A percentile compares a stretch with the other conserved stretches of the same genome.
Conservation (phyloP, 1,284 basidiomycete species). For the Sanghuangporus sanghuang region DNA sequence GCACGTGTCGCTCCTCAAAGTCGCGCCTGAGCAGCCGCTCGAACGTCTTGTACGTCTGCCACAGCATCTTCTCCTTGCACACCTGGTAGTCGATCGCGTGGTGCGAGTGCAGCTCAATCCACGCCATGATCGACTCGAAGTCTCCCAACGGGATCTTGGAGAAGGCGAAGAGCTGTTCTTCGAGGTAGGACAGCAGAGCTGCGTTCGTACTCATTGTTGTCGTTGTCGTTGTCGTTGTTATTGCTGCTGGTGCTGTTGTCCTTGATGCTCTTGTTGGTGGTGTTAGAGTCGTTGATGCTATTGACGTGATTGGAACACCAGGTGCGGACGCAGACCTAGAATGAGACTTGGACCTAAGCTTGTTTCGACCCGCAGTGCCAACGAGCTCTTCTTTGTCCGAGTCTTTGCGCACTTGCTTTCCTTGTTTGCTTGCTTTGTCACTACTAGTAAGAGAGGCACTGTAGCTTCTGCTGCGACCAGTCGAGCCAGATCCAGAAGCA, state of each 20-base stretch:
- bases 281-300: background rate
- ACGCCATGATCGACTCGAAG: constrained; percentile 14
- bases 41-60: constrained; percentile 15
- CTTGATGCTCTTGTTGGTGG: background rate
- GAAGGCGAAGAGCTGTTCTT: constrained; percentile 13
- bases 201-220: background rate
- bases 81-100: constrained; percentile 3
- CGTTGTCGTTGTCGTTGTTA: background rate
- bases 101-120: constrained; percentile 2
- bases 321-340: background rate
- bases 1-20: constrained; percentile 5
- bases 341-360: background rate
- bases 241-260: background rate
- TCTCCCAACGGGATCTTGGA: constrained; percentile 13
- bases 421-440: background rate
- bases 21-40: constrained; percentile 11
- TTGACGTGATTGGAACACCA: background rate
- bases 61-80: constrained; percentile 12
- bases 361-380: background rate
- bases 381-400: background rate
- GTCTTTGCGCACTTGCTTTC: background rate
- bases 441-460: background rate
- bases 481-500: background rate
- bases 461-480: background rate
- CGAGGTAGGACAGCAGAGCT: background rate